Conservation (phyloP, 805 yeast species). For the Candida piceae region DNA sequence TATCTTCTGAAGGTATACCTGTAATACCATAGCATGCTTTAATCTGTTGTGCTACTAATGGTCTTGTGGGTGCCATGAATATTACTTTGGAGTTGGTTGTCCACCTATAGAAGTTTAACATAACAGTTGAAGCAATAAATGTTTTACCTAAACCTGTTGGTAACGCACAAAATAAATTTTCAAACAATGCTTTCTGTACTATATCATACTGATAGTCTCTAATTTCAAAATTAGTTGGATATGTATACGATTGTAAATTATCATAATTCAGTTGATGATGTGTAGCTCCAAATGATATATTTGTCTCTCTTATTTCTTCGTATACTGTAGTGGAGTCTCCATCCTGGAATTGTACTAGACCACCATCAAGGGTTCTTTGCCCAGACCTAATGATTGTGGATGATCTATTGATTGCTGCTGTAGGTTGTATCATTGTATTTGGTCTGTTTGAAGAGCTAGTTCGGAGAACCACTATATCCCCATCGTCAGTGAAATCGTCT, state of each 20-base stretch:
- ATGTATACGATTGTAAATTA: constrained; percentile 48
- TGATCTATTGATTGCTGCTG: constrained; percentile 16
- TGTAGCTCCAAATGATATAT: constrained; percentile 31
- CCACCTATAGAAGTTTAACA: constrained; percentile 89
- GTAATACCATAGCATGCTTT: constrained; percentile 86
- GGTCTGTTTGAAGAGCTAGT: background rate
- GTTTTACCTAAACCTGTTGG: constrained; percentile 99
- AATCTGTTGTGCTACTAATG: constrained; percentile 93
- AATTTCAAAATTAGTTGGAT: constrained; percentile 79
- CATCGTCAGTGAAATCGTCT: constrained; percentile 24
- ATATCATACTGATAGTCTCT: constrained; percentile 89
- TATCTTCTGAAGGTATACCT: constrained; percentile 71
- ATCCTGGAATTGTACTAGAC: constrained; percentile 10
- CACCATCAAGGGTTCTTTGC: constrained; percentile 25
- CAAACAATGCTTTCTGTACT: constrained; percentile 62
- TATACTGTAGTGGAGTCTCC: constrained; percentile 17
- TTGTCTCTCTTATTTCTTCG: constrained; percentile 21
- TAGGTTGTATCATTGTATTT: constrained; percentile 1
- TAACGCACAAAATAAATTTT: constrained; percentile 78
- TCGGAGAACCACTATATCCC: constrained; percentile 16
- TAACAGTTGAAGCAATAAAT: constrained; percentile 89
- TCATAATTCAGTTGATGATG: constrained; percentile 45
- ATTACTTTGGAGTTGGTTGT: constrained; percentile 71
- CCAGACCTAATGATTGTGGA: constrained; percentile 14
- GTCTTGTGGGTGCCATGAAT: constrained; percentile 96